A percentile compares a stretch with the other conserved stretches of the same genome.
These are phyloP conservation scores for Xeromyces bisporus DNA, from an alignment of 495 filamentous ascomycete genomes.

Conservation along the genomic window DNA sequence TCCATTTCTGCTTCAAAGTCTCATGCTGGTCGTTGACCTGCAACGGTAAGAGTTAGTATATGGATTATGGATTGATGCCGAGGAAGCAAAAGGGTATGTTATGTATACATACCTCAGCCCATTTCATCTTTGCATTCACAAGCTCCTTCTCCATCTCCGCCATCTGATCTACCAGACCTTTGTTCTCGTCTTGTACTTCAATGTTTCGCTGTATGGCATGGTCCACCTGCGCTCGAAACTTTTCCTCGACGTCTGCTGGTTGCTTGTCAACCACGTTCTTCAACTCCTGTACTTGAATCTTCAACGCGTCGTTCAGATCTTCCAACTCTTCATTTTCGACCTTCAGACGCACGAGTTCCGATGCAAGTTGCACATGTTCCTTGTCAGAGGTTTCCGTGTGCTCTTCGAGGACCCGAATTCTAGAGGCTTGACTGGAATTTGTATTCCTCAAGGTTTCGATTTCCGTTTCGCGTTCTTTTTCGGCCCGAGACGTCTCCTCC, in stretches of 20 bases:
- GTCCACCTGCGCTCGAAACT: slow-evolving; percentile 74
- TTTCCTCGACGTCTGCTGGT: slow-evolving; percentile 70
- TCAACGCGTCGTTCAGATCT: slow-evolving; percentile 76
- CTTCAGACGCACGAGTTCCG: slow-evolving; percentile 76
- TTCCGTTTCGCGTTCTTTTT: slow-evolving; percentile 69
- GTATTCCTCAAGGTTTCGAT: slow-evolving; percentile 55
- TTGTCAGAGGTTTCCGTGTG: slow-evolving; percentile 74
- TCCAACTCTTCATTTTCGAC: slow-evolving; percentile 81
- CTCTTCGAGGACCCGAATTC: slow-evolving; percentile 71
- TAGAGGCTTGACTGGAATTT: slow-evolving; percentile 43
- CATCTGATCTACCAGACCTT: slow-evolving; percentile 73
- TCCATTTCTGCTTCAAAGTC: slow-evolving; percentile 61
- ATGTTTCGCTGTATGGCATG: slow-evolving; percentile 81
- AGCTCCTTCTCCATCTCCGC: slow-evolving; percentile 87
- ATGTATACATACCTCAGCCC: slow-evolving; percentile 74
- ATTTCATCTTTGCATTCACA: slow-evolving; percentile 86
- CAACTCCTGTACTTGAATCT: slow-evolving; percentile 66
- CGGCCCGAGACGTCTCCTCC: slow-evolving; percentile 66
- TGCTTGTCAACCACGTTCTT: slow-evolving; percentile 75
- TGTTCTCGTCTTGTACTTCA: slow-evolving; percentile 90
- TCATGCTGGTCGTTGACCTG: slow-evolving; percentile 50
- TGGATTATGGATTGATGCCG: no score
- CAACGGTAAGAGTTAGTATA: slow-evolving; percentile 3
- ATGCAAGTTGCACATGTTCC: slow-evolving; percentile 85
- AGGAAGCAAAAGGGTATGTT: no score